phyloP scores from a whole-genome alignment of 306 rosid species.

The Vigna unguiculata region DNA sequence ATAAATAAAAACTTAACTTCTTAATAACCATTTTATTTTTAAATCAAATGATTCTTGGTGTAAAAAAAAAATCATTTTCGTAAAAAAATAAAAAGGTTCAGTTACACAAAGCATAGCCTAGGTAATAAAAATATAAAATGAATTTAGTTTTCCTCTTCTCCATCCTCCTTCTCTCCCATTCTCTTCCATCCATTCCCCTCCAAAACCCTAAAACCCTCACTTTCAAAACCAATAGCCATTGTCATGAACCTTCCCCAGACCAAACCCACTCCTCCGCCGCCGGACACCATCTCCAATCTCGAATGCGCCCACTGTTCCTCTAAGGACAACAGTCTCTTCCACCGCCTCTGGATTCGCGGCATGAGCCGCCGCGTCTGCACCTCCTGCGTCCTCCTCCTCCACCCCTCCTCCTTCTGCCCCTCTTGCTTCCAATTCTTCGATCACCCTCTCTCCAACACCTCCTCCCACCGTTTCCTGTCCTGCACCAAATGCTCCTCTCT shows the following conservation, averaged over 20 bases:
- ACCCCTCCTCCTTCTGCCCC: slow-evolving; percentile 75
- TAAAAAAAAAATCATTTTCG: no score
- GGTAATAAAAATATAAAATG: no score
- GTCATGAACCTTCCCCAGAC: slow-evolving; percentile 43
- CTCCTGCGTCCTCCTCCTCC: slow-evolving; percentile 82
- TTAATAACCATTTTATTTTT: no score
- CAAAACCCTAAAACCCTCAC: background rate
- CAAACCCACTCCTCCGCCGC: background rate
- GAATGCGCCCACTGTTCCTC: slow-evolving; percentile 69
- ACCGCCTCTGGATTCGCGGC: slow-evolving; percentile 60
- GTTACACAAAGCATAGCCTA: no score
- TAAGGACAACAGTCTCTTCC: slow-evolving; percentile 57
- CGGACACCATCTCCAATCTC: background rate
- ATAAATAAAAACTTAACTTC: no score
- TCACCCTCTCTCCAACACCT: slow-evolving; percentile 42
- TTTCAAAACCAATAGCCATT: background rate
- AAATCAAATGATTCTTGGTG: no score
- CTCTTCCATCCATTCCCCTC: background rate
- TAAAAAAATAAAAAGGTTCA: no score
- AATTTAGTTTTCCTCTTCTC: no score
- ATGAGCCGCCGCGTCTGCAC: slow-evolving; percentile 74
- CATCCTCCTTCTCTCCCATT: background rate
- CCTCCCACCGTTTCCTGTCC: slow-evolving; percentile 52
- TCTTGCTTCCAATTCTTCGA: slow-evolving; percentile 69
- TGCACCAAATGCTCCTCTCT: slow-evolving; percentile 80